Conservation (phyloP, 1,284 basidiomycete species). For the Malassezia yamatoensis region DNA sequence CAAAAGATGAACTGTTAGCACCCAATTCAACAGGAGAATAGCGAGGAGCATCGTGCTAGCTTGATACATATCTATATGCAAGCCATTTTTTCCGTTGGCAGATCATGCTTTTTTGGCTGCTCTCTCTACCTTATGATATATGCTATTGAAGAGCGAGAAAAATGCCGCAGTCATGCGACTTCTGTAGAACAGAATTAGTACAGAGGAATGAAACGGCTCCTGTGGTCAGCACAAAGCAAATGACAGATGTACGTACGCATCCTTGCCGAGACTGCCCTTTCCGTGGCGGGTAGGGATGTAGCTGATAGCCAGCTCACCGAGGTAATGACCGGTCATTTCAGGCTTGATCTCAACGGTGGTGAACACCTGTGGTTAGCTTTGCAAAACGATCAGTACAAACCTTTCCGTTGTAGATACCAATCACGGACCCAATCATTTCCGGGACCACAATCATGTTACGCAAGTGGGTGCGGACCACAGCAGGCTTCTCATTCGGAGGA, state of each 20-base stretch:
- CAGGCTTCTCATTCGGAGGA: conserved; percentile 93
- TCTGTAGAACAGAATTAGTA: conserved; percentile 12
- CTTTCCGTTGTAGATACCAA: conserved; percentile 76
- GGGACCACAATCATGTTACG: conserved; percentile 99
- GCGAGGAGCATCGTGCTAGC: too few relatives aligned
- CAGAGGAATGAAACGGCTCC: conserved; percentile 21
- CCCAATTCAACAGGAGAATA: too few relatives aligned
- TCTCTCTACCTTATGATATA: conserved; percentile 8
- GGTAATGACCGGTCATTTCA: conserved; percentile 99
- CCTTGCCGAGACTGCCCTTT: conserved; percentile 20
- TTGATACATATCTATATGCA: too few relatives aligned
- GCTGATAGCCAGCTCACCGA: conserved; percentile 66
- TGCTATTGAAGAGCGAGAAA: neutral
- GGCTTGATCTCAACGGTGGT: conserved; percentile 68
- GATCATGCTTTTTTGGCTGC: too few relatives aligned
- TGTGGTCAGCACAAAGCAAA: conserved; percentile 5
- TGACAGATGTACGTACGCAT: conserved; percentile 12
- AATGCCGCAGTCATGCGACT: neutral
- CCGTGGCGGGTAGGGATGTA: conserved; percentile 99
- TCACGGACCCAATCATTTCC: conserved; percentile 87
- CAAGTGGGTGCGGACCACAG: conserved; percentile 96
- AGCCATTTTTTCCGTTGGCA: too few relatives aligned
- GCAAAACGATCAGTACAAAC: conserved; percentile 49
- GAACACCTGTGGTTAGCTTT: conserved; percentile 20
- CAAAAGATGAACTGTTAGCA: too few relatives aligned